Evolutionary conservation across 768 basidiomycete genomes (phyloP), one percentile per base, ranked within the genome.

Genomic region (Agaricus sinodeliciosus): DNA sequence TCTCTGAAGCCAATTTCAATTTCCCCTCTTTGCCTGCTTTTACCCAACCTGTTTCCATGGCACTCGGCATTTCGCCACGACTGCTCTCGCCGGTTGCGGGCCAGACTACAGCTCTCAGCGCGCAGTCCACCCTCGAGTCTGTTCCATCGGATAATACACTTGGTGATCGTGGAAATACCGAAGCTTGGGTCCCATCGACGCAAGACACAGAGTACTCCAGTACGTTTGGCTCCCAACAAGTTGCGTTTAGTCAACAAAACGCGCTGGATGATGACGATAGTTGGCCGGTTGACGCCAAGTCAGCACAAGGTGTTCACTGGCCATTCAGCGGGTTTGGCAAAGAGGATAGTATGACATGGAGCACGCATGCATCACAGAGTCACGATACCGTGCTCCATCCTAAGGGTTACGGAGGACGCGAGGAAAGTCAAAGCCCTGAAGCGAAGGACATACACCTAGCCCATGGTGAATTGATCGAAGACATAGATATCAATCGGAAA

Each of bases 281-380:
- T 62, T 90, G 86, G 87, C 84, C 83, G 9, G 67, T 86, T 25
- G 80, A 85, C 37, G 85, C 85, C 57, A 84, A 81, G 58, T 65
- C 85, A 51, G 69, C 76, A 0, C 71, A 72, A 36, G 74, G 72
- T 9, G 71, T 78, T 34, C 76, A 75, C 55, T 89, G 87, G 87
- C 78, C 78, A 13, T 83, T 82, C 58, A 78, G 76, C 26, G 73
- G 67, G 51, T 63, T 66, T 19, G 67, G 71, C 7, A 78, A 75
- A 54, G 86, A 87, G 43, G 87, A 88, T 59, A 85, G 80, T 56
- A 75, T 82, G 67, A 87, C 87, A 15, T 89, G 87, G 87, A 87
- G 84, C 58, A 83, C 84, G 15, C 61, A 76, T 48, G 83, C 81
- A 18, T 82, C 82, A 13, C 74, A 80, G 57, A 83, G 78, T 59